phyloP scores from a whole-genome alignment of 176 grass and related monocot species.

The Melocanna baccifera region DNA sequence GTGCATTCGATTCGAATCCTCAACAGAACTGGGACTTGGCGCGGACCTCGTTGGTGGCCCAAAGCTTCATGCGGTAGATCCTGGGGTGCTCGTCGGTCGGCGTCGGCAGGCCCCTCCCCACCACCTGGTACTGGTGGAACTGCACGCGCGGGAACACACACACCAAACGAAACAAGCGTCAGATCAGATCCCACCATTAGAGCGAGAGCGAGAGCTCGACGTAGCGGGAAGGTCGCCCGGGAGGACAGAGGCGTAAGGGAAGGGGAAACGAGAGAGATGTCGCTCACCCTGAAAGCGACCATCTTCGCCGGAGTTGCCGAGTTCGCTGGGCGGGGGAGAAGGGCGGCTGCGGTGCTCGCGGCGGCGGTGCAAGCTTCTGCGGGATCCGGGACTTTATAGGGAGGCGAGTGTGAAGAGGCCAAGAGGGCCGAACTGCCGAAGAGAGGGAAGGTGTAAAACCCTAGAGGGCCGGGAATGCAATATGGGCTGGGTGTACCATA shows the following conservation, averaged over 20 bases:
- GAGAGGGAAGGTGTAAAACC: slow-evolving; percentile 14
- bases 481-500: neutral
- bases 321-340: neutral
- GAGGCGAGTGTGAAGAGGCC: neutral
- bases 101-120: slow-evolving; percentile 59
- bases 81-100: slow-evolving; percentile 61
- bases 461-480: neutral
- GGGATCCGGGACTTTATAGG: slow-evolving; percentile 9
- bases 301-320: slow-evolving; percentile 31
- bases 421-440: neutral
- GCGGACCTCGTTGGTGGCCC: slow-evolving; percentile 73
- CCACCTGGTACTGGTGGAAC: slow-evolving; percentile 86
- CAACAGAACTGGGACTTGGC: slow-evolving; percentile 78
- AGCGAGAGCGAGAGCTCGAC: neutral
- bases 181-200: neutral
- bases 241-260: neutral
- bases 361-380: neutral
- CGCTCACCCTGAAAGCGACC: slow-evolving; percentile 58
- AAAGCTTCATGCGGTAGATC: slow-evolving; percentile 87
- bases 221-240: too few species aligned
- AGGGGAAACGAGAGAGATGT: neutral
- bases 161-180: neutral
- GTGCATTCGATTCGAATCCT: neutral
- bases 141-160: slow-evolving; percentile 15
- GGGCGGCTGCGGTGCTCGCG: neutral